phyloP scores from a whole-genome alignment of 495 filamentous ascomycete species.

The Tuber indicum region DNA sequence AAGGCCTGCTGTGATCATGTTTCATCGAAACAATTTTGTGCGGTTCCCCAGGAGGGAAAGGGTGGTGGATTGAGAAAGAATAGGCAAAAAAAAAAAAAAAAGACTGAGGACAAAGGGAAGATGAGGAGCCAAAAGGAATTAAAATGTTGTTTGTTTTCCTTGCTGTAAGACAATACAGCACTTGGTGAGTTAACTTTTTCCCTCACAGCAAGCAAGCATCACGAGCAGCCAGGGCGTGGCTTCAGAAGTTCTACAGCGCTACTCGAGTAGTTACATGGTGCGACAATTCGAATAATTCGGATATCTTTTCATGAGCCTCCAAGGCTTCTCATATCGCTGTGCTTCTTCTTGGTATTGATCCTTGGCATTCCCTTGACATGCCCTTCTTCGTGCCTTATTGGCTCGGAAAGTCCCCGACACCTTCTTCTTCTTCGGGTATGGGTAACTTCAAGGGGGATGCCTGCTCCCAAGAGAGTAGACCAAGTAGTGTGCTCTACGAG shows the following conservation, averaged over 20 bases:
- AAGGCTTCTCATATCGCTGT: background rate
- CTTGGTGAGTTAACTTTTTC: background rate
- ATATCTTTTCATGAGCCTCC: background rate
- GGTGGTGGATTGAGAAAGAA: background rate
- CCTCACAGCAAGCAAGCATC: background rate
- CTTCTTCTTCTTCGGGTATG: background rate
- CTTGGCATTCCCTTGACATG: background rate
- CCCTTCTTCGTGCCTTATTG: background rate
- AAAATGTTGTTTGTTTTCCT: background rate
- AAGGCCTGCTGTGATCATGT: background rate
- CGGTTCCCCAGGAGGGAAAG: background rate
- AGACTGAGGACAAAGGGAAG: constrained; percentile 4
- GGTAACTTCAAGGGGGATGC: background rate
- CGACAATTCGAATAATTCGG: background rate
- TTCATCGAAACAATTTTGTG: constrained; percentile 2
- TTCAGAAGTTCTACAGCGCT: background rate
- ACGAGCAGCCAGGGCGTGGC: background rate
- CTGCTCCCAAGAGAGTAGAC: background rate
- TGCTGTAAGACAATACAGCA: background rate
- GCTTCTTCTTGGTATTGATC: background rate
- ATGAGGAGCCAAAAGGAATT: constrained; percentile 19
- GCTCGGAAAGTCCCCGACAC: constrained; percentile 2
- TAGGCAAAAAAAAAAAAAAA: constrained; percentile 1
- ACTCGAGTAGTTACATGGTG: background rate
- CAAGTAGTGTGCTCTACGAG: background rate